phyloP scores from a whole-genome alignment of 83 land plant genomes.

The Diphasiastrum complanatum region DNA sequence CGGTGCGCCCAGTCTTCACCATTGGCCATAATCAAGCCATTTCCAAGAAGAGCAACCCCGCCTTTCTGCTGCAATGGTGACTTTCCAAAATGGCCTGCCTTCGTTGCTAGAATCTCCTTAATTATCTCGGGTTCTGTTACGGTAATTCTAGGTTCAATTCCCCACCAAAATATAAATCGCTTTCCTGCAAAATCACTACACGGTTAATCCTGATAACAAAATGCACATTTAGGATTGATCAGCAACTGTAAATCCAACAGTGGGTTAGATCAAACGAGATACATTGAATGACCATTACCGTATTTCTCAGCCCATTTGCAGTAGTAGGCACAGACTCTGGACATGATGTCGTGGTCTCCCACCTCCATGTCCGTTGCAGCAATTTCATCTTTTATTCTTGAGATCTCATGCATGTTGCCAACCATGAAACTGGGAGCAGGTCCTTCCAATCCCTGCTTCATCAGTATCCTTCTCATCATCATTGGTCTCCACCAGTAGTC shows the following conservation, averaged over 20 bases:
- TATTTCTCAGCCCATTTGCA: conserved; percentile 50
- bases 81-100: conserved; percentile 40
- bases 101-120: conserved; percentile 54
- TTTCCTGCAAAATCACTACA: conserved; percentile 40
- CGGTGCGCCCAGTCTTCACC: conserved; percentile 67
- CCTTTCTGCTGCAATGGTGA: conserved; percentile 53
- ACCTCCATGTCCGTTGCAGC: conserved; percentile 37
- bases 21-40: conserved; percentile 59
- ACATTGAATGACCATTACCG: conserved; percentile 29
- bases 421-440: conserved; percentile 44
- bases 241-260: neutral
- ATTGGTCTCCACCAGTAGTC: conserved; percentile 49
- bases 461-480: conserved; percentile 44
- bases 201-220: neutral
- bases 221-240: neutral
- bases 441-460: conserved; percentile 55
- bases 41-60: conserved; percentile 48
- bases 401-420: conserved; percentile 55
- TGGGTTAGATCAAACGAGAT: neutral
- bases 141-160: conserved; percentile 58
- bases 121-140: conserved; percentile 63
- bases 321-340: conserved; percentile 58
- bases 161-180: conserved; percentile 68
- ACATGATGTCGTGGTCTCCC: conserved; percentile 46
- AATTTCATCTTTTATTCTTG: conserved; percentile 26